Base-by-base conservation (phyloP, 2,329 filamentous ascomycete genomes). In the Colletotrichum sansevieriae region DNA sequence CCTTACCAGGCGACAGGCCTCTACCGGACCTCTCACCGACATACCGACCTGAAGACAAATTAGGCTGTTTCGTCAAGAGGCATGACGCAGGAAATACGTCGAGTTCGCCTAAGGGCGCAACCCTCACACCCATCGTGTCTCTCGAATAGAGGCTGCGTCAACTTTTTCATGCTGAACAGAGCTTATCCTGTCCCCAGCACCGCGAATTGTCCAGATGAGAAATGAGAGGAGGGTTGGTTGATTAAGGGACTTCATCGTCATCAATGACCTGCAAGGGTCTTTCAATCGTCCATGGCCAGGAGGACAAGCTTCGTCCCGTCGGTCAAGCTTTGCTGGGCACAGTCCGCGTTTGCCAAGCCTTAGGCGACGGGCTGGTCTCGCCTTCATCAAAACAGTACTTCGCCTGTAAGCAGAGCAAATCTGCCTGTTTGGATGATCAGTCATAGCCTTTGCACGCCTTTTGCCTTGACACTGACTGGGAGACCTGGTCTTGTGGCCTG, bases 301-400 rank as follows among this genome's bases (percentile, higher is more conserved):
- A 56, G 35, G 46, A 56, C 66, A 66, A 66, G 66, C 66, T 66
- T 69, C 63, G n/a, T 56, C 49, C 55, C 41, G 49, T 44, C 47
- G 33, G 33, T 59, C 66, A 69, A 69, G 66, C 66, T 69, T 65
- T 66, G n/a, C 51, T 44, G 51, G 55, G 35, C 66, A 57, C 66
- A 61, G 63, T 49, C 63, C 66, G 66, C 66, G 18, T 69, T 69
- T 56, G 62, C 66, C 66, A 69, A 69, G 66, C 58, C 66, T 51
- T 55, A 49, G 56, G 63, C 56, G 56, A 61, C 55, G 49, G 47
- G 49, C 25, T 66, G 66, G 65, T 65, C 61, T 65, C 55, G 47
- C 33, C 10, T 62, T 59, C 62, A 65, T 60, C 65, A 60, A 60
- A 59, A 20, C 47, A 60, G 33, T 20, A 60, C 43, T 37, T 29